Conservation (phyloP, 2,329 filamentous ascomycete species). For the Fusarium aywerte region DNA sequence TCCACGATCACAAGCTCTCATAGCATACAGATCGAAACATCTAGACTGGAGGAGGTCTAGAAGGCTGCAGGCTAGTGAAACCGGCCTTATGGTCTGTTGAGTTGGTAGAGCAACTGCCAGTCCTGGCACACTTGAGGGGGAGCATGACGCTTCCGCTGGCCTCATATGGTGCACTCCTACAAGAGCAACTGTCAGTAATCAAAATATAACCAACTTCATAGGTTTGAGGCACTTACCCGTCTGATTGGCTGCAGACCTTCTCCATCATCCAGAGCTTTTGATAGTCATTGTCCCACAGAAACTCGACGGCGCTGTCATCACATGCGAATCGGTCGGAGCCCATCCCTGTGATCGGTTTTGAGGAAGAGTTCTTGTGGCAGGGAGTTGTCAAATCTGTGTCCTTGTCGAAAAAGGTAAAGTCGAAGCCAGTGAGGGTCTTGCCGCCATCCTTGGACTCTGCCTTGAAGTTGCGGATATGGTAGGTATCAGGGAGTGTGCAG, state of each 20-base stretch:
- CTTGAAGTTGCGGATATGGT: conserved; percentile 53
- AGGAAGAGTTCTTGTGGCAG: conserved; percentile 59
- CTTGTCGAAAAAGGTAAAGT: conserved; percentile 56
- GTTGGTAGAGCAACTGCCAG: conserved; percentile 44
- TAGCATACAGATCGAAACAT: background rate
- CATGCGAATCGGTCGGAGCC: conserved; percentile 56
- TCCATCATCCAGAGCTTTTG: conserved; percentile 57
- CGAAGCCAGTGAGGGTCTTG: conserved; percentile 48
- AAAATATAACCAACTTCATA: background rate
- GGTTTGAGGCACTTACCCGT: conserved; percentile 49
- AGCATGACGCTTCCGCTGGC: conserved; percentile 46
- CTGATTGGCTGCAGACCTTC: conserved; percentile 53
- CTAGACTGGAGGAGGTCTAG: conserved; percentile 30
- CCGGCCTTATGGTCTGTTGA: conserved; percentile 46
- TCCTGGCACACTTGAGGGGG: conserved; percentile 34
- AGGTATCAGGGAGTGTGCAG: conserved; percentile 55
- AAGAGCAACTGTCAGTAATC: conserved; percentile 2
- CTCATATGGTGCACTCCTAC: conserved; percentile 47
- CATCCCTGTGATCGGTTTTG: conserved; percentile 44
- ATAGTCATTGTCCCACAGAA: conserved; percentile 53
- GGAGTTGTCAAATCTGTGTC: conserved; percentile 54
- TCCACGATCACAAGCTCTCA: conserved; percentile 16
- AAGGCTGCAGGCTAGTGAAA: conserved; percentile 49
- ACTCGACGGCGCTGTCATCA: conserved; percentile 54
- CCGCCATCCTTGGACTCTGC: conserved; percentile 50